Base-by-base conservation (phyloP, 2,329 filamentous ascomycete genomes). In the Dothideomycetes sp. region DNA sequence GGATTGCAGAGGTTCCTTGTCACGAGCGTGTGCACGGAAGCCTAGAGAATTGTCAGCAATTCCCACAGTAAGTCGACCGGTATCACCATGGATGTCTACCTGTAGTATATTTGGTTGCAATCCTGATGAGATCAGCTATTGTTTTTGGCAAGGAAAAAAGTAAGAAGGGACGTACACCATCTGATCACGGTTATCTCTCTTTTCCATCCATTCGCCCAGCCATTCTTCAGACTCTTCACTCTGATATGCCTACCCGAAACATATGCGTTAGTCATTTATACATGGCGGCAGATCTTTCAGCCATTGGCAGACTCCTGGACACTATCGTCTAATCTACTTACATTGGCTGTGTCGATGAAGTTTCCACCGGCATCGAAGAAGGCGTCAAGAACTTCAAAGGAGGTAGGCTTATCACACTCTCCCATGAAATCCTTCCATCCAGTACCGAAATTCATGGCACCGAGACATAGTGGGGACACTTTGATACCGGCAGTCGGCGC, bases 341-440 rank as follows among this genome's bases (percentile, higher is more conserved):
- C n/a, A 30, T 47, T 41, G 4, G 38, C 25, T 3, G 78, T 83
- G 56, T 85, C 82, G 53, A 85, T 78, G 58, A 85, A 84, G 61
- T 85, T 85, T 17, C 82, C 81, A 4, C 78, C 78, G 0, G 77
- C 69, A 5, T 71, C 68, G 45, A 71, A 75, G 60, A 74, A 84
- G 53, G 71, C 75, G 52, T 85, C 80, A 7, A 85, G 68, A 18
- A 85, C 74, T 15, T 67, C 64, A 49, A 82, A 79, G 2, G 73
- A 68, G 1, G 70, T 70, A 35, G 74, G 65, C 54, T 83, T 75
- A 54, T 74, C 69, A 58, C 80, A 83, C 25, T 70, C 68, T 22
- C 82, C 82, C 71, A 85, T 73, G 37, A 65, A 67, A 34, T 58
- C 50, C 58, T 65, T 70, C 79, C 68, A 72, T 23, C 67, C 63